phyloP scores from a whole-genome alignment of 1,139 yeast genomes.

The Candida sojae region DNA sequence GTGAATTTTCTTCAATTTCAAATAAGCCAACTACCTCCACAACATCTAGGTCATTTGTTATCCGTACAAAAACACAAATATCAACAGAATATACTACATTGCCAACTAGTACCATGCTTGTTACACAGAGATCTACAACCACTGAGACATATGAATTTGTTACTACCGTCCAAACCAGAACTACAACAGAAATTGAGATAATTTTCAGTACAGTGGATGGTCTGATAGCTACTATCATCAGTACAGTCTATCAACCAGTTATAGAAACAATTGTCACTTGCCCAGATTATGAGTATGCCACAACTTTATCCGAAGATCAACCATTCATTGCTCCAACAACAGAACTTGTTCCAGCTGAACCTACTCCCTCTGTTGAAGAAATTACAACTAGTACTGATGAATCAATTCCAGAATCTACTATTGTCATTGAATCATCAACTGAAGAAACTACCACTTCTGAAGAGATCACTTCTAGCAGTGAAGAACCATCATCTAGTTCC shows the following conservation, averaged over 20 bases:
- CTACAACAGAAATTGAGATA: background rate
- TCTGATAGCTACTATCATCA: too few species aligned
- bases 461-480: background rate
- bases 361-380: slow-evolving; percentile 2
- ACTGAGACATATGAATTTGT: background rate
- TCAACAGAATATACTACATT: background rate
- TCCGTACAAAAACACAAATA: too few species aligned
- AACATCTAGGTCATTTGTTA: too few species aligned
- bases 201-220: too few species aligned
- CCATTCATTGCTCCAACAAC: slow-evolving; percentile 1
- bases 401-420: background rate
- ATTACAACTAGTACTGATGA: background rate
- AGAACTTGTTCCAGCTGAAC: background rate
- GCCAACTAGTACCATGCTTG: background rate
- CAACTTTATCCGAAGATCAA: slow-evolving; percentile 4
- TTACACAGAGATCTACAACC: too few species aligned
- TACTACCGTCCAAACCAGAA: background rate
- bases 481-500: background rate
- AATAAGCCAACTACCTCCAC: too few species aligned
- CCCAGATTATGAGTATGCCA: slow-evolving; percentile 8
- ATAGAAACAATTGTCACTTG: slow-evolving; percentile 8
- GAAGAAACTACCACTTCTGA: background rate
- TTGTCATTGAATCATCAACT: background rate
- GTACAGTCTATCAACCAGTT: too few species aligned
- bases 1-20: too few species aligned